A percentile compares a stretch with the other conserved stretches of the same genome.
phyloP scores from a whole-genome alignment of 768 basidiomycete genomes.

The Leccinum subgranulosum region DNA sequence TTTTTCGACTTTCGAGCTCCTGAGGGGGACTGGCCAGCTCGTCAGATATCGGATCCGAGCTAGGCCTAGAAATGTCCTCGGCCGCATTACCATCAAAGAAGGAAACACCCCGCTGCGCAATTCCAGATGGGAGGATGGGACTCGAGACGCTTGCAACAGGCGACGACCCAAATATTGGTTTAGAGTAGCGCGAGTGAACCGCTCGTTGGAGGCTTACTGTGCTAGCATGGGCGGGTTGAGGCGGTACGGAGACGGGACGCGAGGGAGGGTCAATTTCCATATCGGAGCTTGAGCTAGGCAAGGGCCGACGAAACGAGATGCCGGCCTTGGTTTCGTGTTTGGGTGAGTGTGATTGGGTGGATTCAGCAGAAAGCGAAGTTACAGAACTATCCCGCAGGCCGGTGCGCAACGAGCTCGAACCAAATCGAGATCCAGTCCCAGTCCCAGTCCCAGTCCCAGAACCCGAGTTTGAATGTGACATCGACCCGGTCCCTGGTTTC shows the following conservation, averaged over 20 bases:
- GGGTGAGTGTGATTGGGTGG: conserved; percentile 16
- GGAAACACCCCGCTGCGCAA: background rate
- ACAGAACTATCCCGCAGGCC: conserved; percentile 28
- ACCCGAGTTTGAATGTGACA: conserved; percentile 24
- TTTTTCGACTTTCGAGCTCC: conserved; percentile 16
- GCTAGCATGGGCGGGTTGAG: conserved; percentile 7
- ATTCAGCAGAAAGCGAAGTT: conserved; percentile 27
- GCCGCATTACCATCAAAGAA: conserved; percentile 4
- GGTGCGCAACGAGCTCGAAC: conserved; percentile 20
- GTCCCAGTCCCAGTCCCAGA: conserved; percentile 23
- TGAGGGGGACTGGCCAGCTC: conserved; percentile 9
- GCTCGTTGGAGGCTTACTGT: background rate
- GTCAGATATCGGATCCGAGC: conserved; percentile 15
- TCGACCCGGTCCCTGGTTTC: conserved; percentile 18
- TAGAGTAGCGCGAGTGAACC: conserved; percentile 1
- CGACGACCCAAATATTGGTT: conserved; percentile 10
- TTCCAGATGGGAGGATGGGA: conserved; percentile 9
- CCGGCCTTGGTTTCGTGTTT: conserved; percentile 4
- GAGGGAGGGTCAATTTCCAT: conserved; percentile 28
- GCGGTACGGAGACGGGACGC: conserved; percentile 19
- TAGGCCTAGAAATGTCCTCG: conserved; percentile 7
- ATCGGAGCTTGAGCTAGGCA: conserved; percentile 8
- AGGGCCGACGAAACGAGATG: conserved; percentile 7
- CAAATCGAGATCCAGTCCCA: conserved; percentile 22
- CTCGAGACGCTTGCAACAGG: conserved; percentile 20